A percentile compares a stretch with the other conserved stretches of the same genome.
These are phyloP conservation scores for Solanum microdontum DNA, from an alignment of 257 asterid species.

Conservation along the genomic window DNA sequence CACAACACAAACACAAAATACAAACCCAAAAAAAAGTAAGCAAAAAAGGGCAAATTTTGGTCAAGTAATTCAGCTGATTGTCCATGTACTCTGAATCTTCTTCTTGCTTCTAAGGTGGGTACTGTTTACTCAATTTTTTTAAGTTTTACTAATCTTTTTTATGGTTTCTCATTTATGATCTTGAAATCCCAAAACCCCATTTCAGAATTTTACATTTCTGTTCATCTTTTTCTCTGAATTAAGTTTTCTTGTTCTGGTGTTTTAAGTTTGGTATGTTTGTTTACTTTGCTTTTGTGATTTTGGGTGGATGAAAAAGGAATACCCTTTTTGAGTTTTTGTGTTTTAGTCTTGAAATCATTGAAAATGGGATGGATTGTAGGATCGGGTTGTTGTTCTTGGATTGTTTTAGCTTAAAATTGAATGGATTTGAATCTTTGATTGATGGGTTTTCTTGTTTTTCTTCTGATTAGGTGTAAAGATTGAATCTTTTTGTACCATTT, in stretches of 20 bases:
- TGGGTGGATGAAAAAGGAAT: neutral
- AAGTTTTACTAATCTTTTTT: neutral
- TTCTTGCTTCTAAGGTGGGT: neutral
- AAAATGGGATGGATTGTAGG: neutral
- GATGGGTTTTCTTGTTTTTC: neutral
- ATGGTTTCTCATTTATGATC: neutral
- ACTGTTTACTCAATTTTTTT: neutral
- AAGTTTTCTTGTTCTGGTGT: neutral
- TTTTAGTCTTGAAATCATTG: neutral
- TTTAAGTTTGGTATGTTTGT: neutral
- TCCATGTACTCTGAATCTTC: neutral
- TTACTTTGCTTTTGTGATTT: neutral
- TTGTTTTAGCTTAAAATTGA: neutral
- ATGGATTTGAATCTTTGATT: neutral
- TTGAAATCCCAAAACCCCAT: neutral
- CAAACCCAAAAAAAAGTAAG: neutral
- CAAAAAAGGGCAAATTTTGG: neutral
- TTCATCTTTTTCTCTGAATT: neutral
- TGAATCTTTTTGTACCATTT: neutral
- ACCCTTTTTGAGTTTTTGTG: neutral
- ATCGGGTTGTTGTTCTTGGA: neutral
- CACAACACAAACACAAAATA: neutral
- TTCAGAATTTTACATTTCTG: neutral
- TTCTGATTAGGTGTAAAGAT: neutral
- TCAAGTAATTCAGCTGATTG: constrained; percentile 1